Evolutionary conservation across 2,329 filamentous ascomycete species (phyloP).

Genomic region (Didymella segeticola): DNA sequence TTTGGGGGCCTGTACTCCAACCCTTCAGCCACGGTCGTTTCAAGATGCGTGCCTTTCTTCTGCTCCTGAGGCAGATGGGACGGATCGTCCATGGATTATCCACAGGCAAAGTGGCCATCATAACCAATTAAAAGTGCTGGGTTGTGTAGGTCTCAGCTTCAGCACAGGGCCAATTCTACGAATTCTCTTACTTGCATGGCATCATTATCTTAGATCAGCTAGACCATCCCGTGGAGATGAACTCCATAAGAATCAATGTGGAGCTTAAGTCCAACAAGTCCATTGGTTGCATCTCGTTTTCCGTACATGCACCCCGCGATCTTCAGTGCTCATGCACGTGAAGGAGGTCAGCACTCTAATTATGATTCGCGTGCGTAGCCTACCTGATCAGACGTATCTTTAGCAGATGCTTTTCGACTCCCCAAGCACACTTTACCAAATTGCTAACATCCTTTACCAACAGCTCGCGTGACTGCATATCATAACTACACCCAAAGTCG

Average conservation of each 20-base stretch:
- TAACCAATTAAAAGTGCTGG: not conserved
- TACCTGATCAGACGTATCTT: too few species aligned
- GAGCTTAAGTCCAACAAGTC: not conserved
- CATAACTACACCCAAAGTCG: too few species aligned
- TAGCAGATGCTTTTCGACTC: too few species aligned
- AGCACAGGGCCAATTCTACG: not conserved
- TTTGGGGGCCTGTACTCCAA: not conserved
- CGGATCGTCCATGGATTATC: not conserved
- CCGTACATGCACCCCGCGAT: not conserved
- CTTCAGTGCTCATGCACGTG: not conserved
- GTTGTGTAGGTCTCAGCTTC: not conserved
- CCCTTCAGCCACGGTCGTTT: not conserved
- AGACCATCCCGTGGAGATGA: not conserved
- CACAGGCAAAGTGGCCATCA: not conserved
- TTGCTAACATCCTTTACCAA: too few species aligned
- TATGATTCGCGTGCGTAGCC: too few species aligned
- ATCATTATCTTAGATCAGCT: not conserved
- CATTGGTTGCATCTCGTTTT: not conserved
- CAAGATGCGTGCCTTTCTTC: not conserved
- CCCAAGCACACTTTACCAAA: too few species aligned
- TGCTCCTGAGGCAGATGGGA: slow-evolving; percentile 2
- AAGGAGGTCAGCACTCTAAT: not conserved
- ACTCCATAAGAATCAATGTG: not conserved
- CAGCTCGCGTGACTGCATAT: too few species aligned
- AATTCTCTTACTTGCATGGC: not conserved